Evolutionary conservation across 805 yeast genomes (phyloP).

Genomic region (Wickerhamiella dianesei): DNA sequence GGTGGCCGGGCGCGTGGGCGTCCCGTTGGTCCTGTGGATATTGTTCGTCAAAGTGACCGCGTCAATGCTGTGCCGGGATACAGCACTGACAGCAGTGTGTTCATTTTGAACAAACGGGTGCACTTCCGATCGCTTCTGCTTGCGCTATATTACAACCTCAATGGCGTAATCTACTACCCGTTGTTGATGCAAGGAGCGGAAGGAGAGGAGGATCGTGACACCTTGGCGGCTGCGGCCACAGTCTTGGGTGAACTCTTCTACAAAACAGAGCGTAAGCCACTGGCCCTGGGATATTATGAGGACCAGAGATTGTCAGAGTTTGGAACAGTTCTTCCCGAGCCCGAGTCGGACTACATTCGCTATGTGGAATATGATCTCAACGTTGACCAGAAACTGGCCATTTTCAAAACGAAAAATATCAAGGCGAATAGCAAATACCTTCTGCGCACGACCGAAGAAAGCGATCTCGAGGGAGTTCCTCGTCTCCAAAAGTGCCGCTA

Average conservation of each 20-base stretch:
- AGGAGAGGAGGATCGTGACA: conserved; percentile 70
- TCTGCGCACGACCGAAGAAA: background rate
- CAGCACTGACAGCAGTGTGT: conserved; percentile 56
- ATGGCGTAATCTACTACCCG: conserved; percentile 33
- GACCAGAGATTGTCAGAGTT: conserved; percentile 24
- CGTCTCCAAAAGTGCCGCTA: conserved; percentile 3
- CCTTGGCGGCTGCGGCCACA: conserved; percentile 55
- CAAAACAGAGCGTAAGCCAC: background rate
- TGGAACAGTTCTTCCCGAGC: conserved; percentile 19
- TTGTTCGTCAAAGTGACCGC: conserved; percentile 42
- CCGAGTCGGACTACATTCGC: conserved; percentile 4
- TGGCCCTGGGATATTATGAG: conserved; percentile 30
- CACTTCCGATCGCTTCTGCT: conserved; percentile 45
- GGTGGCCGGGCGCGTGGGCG: conserved; percentile 26
- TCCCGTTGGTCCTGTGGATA: conserved; percentile 9
- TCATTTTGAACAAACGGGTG: conserved; percentile 40
- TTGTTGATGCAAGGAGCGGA: conserved; percentile 44
- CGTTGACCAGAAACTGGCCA: conserved; percentile 33
- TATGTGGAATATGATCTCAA: conserved; percentile 62
- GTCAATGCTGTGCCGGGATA: conserved; percentile 51
- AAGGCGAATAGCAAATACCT: background rate
- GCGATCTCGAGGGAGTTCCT: background rate
- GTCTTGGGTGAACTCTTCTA: conserved; percentile 40
- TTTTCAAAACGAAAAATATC: background rate
- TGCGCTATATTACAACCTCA: conserved; percentile 48